Evolutionary conservation across 106 monocot genomes (phyloP).

Genomic region (Allium cepa): DNA sequence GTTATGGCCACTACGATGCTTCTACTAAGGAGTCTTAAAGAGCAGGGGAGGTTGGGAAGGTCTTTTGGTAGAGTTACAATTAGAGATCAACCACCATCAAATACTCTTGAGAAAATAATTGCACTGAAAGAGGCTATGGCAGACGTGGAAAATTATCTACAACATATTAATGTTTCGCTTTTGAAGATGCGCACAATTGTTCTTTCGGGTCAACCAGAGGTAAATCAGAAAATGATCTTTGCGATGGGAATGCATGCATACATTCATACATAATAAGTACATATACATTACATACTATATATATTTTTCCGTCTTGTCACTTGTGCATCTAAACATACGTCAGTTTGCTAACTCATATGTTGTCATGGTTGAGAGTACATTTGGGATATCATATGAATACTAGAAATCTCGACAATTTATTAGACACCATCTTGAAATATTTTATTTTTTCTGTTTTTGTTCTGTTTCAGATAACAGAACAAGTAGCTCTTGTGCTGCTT

Average conservation of each 20-base stretch:
- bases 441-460: not conserved
- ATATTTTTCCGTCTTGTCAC: too few relatives aligned
- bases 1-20: conserved; percentile 52
- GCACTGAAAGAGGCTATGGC: conserved; percentile 88
- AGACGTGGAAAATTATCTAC: conserved; percentile 70
- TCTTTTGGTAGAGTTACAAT: conserved; percentile 85
- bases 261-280: not conserved
- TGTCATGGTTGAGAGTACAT: too few relatives aligned
- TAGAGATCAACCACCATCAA: conserved; percentile 93
- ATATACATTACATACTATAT: not conserved
- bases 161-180: conserved; percentile 73
- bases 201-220: conserved; percentile 93
- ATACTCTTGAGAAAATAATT: conserved; percentile 89
- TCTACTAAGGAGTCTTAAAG: conserved; percentile 68
- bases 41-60: conserved; percentile 91
- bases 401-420: too few relatives aligned
- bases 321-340: too few relatives aligned
- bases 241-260: not conserved
- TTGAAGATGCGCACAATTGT: conserved; percentile 77
- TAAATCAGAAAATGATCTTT: conserved; percentile 16
- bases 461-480: conserved; percentile 56
- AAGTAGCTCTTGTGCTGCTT: conserved; percentile 63
- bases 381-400: too few relatives aligned
- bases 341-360: too few relatives aligned
- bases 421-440: too few relatives aligned